Evolutionary conservation across 495 filamentous ascomycete genomes (phyloP).

Genomic region (Oleoguttula mirabilis): DNA sequence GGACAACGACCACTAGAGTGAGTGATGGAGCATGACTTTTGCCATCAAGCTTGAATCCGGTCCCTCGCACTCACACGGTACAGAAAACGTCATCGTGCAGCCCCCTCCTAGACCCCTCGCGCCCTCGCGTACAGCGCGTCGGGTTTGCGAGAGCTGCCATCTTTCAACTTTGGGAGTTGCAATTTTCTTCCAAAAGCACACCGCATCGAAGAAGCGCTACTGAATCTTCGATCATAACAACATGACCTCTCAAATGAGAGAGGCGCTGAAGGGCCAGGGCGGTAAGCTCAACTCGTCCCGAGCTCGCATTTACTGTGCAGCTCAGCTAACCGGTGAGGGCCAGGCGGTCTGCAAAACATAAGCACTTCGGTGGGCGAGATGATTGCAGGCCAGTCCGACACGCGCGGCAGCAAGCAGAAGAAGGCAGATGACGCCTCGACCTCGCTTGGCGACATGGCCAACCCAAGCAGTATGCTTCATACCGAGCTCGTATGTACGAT

Average conservation of each 20-base stretch:
- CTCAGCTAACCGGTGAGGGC: neutral
- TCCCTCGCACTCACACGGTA: too few species aligned
- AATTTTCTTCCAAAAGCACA: too few species aligned
- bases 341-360: slow-evolving; percentile 9
- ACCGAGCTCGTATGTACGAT: neutral
- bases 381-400: slow-evolving; percentile 4
- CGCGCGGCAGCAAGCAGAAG: slow-evolving; percentile 4
- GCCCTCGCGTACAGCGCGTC: too few species aligned
- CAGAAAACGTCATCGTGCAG: too few species aligned
- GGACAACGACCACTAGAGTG: too few species aligned
- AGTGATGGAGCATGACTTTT: too few species aligned
- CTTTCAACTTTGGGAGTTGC: too few species aligned
- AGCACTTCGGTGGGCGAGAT: slow-evolving; percentile 7
- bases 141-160: too few species aligned
- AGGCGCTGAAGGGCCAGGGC: neutral
- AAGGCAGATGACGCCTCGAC: slow-evolving; percentile 11
- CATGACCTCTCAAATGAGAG: neutral
- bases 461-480: slow-evolving; percentile 1
- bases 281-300: neutral
- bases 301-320: neutral
- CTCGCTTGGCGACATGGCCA: slow-evolving; percentile 12
- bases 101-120: too few species aligned
- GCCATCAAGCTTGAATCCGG: too few species aligned
- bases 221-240: too few species aligned
- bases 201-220: too few species aligned